phyloP scores from a whole-genome alignment of 2,329 filamentous ascomycete genomes.

The Aspergillus viridinutans region DNA sequence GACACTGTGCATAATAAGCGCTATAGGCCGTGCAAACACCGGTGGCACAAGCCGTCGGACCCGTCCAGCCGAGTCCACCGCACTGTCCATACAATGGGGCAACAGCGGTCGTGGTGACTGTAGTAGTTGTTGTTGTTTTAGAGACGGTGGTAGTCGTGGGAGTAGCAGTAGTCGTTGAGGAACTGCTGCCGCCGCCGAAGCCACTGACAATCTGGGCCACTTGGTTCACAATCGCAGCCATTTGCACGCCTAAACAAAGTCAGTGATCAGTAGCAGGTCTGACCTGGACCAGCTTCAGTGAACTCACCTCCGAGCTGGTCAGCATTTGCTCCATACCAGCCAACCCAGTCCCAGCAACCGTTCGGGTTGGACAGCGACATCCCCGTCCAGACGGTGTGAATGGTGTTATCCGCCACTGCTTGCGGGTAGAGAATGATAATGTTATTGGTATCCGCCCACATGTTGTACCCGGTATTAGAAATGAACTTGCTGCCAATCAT shows the following conservation, averaged over 20 bases:
- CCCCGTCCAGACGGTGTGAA: slow-evolving; percentile 11
- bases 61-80: not conserved
- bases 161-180: not conserved
- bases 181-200: not conserved
- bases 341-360: slow-evolving; percentile 17
- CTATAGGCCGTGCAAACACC: not conserved
- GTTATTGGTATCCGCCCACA: slow-evolving; percentile 15
- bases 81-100: not conserved
- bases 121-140: not conserved
- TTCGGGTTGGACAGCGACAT: slow-evolving; percentile 9
- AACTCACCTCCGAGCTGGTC: slow-evolving; percentile 9
- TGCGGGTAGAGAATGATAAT: slow-evolving; percentile 14
- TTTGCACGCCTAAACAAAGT: slow-evolving; percentile 8
- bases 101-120: not conserved
- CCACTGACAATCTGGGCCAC: slow-evolving; percentile 14
- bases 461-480: slow-evolving; percentile 14
- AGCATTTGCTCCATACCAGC: slow-evolving; percentile 13
- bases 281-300: not conserved
- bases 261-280: not conserved
- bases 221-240: slow-evolving; percentile 16
- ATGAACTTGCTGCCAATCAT: slow-evolving; percentile 11
- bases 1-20: not conserved
- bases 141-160: not conserved
- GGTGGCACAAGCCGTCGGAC: not conserved
- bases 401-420: slow-evolving; percentile 7